Evolutionary conservation across 805 yeast genomes (phyloP).

Genomic region (Peterozyma toletana): DNA sequence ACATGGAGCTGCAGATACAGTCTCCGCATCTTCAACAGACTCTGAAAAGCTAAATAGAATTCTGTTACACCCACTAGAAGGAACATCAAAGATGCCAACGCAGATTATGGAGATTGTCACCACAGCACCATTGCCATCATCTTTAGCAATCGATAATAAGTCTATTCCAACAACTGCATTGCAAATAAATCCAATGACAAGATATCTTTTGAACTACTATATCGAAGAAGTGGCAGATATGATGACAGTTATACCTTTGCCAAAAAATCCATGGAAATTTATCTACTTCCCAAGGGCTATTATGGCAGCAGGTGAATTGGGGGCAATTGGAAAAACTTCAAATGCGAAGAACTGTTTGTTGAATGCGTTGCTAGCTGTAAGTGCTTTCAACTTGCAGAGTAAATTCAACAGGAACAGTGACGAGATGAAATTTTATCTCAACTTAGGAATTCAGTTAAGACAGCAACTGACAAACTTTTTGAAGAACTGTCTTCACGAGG

Average conservation of each 20-base stretch:
- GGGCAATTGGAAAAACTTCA: constrained; percentile 66
- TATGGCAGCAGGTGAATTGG: constrained; percentile 74
- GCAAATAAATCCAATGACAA: constrained; percentile 59
- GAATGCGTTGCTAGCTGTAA: constrained; percentile 73
- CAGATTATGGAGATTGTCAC: constrained; percentile 44
- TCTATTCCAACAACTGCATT: constrained; percentile 57
- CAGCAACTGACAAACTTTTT: constrained; percentile 69
- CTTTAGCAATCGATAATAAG: constrained; percentile 29
- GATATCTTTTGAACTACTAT: constrained; percentile 68
- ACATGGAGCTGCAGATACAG: constrained; percentile 8
- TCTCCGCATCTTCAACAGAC: not conserved
- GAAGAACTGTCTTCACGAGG: constrained; percentile 46
- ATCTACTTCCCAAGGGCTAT: constrained; percentile 82
- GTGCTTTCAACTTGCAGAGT: constrained; percentile 74
- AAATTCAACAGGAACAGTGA: constrained; percentile 61
- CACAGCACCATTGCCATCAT: constrained; percentile 34
- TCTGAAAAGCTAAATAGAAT: constrained; percentile 23
- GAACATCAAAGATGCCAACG: constrained; percentile 40
- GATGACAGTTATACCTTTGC: constrained; percentile 57
- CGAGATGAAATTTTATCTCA: constrained; percentile 62
- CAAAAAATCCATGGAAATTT: constrained; percentile 83
- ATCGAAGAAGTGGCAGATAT: constrained; percentile 69
- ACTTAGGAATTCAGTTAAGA: constrained; percentile 67
- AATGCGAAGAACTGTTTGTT: constrained; percentile 70
- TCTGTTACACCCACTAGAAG: constrained; percentile 32